Percentiles rank a stretch among this genome's conserved stretches.
These are phyloP conservation scores for Warburgia ugandensis DNA, from an alignment of 164 flowering plant species.

Conservation along the genomic window DNA sequence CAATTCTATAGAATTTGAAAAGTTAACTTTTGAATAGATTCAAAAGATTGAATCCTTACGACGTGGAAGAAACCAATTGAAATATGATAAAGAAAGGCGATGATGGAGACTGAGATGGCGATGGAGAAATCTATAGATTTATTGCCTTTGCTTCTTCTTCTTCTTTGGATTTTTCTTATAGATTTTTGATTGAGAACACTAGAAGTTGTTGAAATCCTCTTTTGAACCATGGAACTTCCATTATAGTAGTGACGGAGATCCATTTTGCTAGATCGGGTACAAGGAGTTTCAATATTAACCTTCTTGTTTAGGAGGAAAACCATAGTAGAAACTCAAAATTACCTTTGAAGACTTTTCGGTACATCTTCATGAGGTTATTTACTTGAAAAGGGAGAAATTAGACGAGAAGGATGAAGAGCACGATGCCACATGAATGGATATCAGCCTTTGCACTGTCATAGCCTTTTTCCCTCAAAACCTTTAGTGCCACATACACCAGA, in stretches of 20 bases:
- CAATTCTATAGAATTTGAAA: too few relatives aligned
- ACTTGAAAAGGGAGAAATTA: conserved; percentile 51
- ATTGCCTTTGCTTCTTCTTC: neutral
- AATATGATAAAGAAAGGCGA: conserved; percentile 52
- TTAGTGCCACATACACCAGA: conserved; percentile 57
- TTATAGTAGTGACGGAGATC: conserved; percentile 40
- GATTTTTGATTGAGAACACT: conserved; percentile 7
- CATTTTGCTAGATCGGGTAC: conserved; percentile 47
- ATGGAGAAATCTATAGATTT: neutral
- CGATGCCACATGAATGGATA: conserved; percentile 53
- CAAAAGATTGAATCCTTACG: conserved; percentile 75
- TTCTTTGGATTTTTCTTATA: neutral
- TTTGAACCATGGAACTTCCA: conserved; percentile 47
- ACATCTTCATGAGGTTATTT: conserved; percentile 58
- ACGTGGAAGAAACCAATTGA: conserved; percentile 65
- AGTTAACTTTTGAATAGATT: conserved; percentile 49
- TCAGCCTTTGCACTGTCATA: conserved; percentile 58
- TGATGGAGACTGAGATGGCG: neutral
- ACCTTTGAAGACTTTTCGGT: conserved; percentile 48
- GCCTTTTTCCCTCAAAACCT: conserved; percentile 44
- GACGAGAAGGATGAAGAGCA: conserved; percentile 41
- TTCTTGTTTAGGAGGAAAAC: conserved; percentile 50
- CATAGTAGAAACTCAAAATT: conserved; percentile 58
- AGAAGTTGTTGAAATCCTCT: conserved; percentile 28
- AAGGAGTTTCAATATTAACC: conserved; percentile 43